These are phyloP conservation scores for Lycium barbarum DNA, from an alignment of 257 asterid species.

Conservation along the genomic window DNA sequence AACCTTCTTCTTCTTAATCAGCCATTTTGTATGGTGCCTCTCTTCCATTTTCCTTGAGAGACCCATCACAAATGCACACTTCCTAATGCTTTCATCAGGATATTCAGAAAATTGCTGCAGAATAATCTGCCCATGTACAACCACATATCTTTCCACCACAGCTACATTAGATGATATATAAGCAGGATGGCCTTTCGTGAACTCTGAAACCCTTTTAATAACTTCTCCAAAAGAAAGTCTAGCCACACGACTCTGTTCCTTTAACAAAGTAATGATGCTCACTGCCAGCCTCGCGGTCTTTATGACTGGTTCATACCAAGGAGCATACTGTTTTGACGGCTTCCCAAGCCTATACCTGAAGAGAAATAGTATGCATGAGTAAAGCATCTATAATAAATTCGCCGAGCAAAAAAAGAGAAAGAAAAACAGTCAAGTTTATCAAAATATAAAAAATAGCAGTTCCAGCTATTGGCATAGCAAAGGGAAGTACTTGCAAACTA, in stretches of 20 bases:
- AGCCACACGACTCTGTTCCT: constrained; percentile 79
- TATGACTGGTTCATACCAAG: constrained; percentile 86
- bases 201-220: constrained; percentile 68
- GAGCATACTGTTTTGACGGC: constrained; percentile 90
- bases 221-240: constrained; percentile 85
- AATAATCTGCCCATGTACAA: constrained; percentile 93
- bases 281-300: constrained; percentile 83
- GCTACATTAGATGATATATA: constrained; percentile 70
- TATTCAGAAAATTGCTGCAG: constrained; percentile 88
- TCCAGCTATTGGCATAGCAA: not conserved
- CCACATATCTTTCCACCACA: constrained; percentile 79
- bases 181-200: constrained; percentile 68
- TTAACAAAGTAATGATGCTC: constrained; percentile 74
- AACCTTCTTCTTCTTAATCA: constrained; percentile 86
- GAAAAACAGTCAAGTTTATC: constrained; percentile 18
- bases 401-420: not conserved
- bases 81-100: constrained; percentile 79
- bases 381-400: not conserved
- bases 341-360: constrained; percentile 95
- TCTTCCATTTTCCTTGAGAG: constrained; percentile 86
- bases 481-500: constrained; percentile 12
- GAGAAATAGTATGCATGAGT: constrained; percentile 31
- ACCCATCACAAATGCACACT: constrained; percentile 73
- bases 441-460: not conserved
- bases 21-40: constrained; percentile 91